A percentile compares a stretch with the other conserved stretches of the same genome.
Conservation (phyloP, 192 early-diverging fungal species). For the Haplosporangium gracile region DNA sequence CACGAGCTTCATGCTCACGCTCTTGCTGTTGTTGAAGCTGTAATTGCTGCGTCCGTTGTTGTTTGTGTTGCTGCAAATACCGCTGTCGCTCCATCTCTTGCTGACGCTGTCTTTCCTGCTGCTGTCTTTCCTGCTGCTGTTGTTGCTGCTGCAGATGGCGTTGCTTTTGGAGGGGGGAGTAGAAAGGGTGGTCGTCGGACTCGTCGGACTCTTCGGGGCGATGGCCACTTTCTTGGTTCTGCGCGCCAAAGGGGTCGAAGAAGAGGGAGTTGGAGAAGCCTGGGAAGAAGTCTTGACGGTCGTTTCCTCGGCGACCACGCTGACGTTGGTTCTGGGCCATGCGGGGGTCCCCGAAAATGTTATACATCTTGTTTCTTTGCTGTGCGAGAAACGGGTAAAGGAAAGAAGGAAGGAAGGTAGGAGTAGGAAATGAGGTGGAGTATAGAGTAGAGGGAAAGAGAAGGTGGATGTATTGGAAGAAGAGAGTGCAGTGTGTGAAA, state of each 20-base stretch:
- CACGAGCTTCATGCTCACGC: not conserved
- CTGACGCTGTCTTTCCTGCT: conserved; percentile 9
- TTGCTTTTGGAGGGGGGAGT: not conserved
- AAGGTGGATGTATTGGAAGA: not conserved
- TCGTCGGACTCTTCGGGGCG: not conserved
- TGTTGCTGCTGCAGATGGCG: conserved; percentile 15
- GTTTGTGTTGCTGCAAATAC: not conserved
- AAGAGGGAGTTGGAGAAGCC: conserved; percentile 30
- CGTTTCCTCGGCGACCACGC: not conserved
- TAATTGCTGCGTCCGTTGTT: not conserved
- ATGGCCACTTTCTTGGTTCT: not conserved
- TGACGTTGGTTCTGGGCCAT: not conserved
- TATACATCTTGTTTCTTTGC: conserved; percentile 4
- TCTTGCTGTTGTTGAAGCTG: not conserved
- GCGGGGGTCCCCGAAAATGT: conserved; percentile 29
- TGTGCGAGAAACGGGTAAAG: not conserved
- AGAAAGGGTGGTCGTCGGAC: not conserved
- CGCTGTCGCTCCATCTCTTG: conserved; percentile 19
- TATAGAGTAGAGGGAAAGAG: not conserved
- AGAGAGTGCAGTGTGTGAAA: not conserved
- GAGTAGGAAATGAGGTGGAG: not conserved
- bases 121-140: not conserved
- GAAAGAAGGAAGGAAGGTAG: not conserved
- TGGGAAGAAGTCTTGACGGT: conserved; percentile 44
- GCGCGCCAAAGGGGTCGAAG: conserved; percentile 16